Conservation (phyloP, 2,329 filamentous ascomycete species). For the Colletotrichum paranaense region DNA sequence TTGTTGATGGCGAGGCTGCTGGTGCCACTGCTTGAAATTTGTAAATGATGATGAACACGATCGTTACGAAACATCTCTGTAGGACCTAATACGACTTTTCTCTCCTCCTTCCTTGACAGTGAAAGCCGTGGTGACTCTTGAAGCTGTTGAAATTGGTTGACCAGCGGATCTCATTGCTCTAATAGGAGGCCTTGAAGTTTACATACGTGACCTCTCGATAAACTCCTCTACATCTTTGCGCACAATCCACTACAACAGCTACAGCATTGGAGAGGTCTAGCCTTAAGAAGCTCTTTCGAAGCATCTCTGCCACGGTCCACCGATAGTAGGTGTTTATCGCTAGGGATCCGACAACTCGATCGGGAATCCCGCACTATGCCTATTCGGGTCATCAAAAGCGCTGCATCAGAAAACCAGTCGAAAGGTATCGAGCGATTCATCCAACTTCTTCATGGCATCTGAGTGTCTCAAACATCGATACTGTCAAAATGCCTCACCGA, state of each 20-base stretch:
- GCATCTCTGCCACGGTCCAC: no score
- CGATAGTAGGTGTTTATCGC: background rate
- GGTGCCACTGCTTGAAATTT: slow-evolving; percentile 43
- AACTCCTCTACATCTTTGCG: no score
- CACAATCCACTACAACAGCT: fast-evolving
- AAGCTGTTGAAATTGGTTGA: no score
- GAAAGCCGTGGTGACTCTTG: no score
- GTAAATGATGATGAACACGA: background rate
- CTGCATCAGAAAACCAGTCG: background rate
- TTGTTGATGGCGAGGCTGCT: slow-evolving; percentile 42
- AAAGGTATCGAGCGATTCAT: background rate
- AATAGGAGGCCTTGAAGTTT: fast-evolving
- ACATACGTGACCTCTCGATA: no score
- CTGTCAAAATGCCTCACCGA: background rate
- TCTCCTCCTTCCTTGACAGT: background rate
- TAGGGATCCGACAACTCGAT: background rate
- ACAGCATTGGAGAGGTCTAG: no score
- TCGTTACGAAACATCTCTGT: background rate
- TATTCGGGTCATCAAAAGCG: background rate
- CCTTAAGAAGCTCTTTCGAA: no score
- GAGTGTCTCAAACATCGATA: background rate
- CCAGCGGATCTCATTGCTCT: no score
- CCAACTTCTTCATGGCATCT: background rate
- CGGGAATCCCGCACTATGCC: background rate
- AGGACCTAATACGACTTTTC: background rate